These are phyloP conservation scores for Leishmania gerbilli DNA, from an alignment of 208 protist species.

Conservation along the genomic window DNA sequence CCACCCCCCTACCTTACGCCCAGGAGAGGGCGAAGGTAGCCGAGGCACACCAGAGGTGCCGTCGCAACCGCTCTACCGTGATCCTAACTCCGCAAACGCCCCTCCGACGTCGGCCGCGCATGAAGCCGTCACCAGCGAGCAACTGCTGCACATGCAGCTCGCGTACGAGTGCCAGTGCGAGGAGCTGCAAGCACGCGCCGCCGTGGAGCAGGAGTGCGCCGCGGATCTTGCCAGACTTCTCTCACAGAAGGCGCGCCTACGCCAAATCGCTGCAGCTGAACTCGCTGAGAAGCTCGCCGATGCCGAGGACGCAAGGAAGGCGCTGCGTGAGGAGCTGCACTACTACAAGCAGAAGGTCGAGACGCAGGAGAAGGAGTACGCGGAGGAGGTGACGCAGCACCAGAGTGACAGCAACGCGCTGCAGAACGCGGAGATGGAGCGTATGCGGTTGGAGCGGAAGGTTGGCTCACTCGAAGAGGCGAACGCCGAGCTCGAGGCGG, in stretches of 20 bases:
- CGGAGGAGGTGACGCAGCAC: conserved; percentile 20
- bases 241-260: conserved; percentile 12
- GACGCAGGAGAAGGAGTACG: conserved; percentile 31
- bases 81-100: not conserved
- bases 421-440: conserved; percentile 35
- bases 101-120: not conserved
- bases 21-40: not conserved
- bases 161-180: conserved; percentile 35
- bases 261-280: conserved; percentile 8
- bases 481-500: conserved; percentile 31
- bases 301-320: conserved; percentile 12
- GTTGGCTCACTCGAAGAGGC: conserved; percentile 35
- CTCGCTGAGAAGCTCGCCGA: conserved; percentile 26
- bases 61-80: not conserved
- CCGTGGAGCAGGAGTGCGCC: conserved; percentile 37
- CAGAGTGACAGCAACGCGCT: conserved; percentile 30
- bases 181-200: conserved; percentile 33
- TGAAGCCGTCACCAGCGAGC: not conserved
- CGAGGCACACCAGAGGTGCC: not conserved
- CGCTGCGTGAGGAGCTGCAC: conserved; percentile 30
- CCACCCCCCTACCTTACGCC: not conserved
- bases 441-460: conserved; percentile 42
- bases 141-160: conserved; percentile 20
- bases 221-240: conserved; percentile 18
- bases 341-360: conserved; percentile 30